A percentile compares a stretch with the other conserved stretches of the same genome.
Conservation (phyloP, 108 stramenopile genomes). For the Skeletonema marinoi region DNA sequence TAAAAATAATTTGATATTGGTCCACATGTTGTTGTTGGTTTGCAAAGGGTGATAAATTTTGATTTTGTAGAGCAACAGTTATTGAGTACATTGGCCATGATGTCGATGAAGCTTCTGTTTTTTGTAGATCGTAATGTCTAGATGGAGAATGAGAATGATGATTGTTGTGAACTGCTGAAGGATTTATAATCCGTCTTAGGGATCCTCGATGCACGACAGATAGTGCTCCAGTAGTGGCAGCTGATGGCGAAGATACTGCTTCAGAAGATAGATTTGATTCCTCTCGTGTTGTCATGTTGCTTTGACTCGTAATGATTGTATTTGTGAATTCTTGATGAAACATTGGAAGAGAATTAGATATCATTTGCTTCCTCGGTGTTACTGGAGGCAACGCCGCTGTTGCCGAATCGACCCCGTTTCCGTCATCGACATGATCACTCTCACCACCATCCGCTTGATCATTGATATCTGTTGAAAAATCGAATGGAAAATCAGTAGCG, state of each 20-base stretch:
- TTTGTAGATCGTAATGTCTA: neutral
- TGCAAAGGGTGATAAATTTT: conserved; percentile 1
- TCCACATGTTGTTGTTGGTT: conserved; percentile 3
- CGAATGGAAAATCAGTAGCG: neutral
- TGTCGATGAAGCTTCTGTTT: neutral
- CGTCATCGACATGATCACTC: neutral
- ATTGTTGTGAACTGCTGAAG: neutral
- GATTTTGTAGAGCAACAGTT: conserved; percentile 12
- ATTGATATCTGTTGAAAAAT: neutral
- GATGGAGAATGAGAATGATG: neutral
- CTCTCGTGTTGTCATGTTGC: neutral
- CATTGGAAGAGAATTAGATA: neutral
- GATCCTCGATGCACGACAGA: conserved; percentile 15
- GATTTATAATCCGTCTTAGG: conserved; percentile 10
- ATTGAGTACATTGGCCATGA: conserved; percentile 34
- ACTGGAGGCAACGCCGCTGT: neutral
- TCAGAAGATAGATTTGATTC: neutral
- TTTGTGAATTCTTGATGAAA: neutral
- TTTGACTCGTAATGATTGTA: neutral
- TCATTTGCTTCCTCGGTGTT: neutral
- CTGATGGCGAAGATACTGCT: conserved; percentile 1
- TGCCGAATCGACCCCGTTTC: neutral
- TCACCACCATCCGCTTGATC: neutral
- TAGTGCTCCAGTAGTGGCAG: neutral
- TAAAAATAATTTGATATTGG: conserved; percentile 63